Evolutionary conservation across 2,329 filamentous ascomycete species (phyloP).

Genomic region (Fusarium albosuccineum): DNA sequence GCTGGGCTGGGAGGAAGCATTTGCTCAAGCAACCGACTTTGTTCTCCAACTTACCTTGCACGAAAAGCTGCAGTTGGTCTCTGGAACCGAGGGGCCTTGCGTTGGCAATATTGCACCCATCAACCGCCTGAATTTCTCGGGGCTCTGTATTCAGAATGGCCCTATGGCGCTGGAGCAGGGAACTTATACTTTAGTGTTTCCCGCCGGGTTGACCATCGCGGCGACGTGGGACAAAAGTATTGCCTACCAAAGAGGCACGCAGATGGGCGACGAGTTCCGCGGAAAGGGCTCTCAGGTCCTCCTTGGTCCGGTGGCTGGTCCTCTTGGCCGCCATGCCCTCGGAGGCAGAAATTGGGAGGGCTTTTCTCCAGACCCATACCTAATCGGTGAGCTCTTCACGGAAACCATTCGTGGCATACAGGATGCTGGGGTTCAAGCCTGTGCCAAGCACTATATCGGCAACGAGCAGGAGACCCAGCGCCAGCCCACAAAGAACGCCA

Average conservation of each 20-base stretch:
- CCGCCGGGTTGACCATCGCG: not conserved
- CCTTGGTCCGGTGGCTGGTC: constrained; percentile 34
- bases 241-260: not conserved
- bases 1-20: not conserved
- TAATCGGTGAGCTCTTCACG: constrained; percentile 71
- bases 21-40: not conserved
- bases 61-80: not conserved
- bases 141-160: not conserved
- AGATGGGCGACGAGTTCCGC: not conserved
- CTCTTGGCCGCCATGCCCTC: constrained; percentile 54
- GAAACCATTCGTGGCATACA: constrained; percentile 79
- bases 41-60: not conserved
- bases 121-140: not conserved
- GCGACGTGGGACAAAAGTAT: not conserved
- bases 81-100: not conserved
- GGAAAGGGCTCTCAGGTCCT: not conserved
- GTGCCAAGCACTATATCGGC: constrained; percentile 62
- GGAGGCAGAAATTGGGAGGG: constrained; percentile 70
- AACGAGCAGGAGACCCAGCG: constrained; percentile 55
- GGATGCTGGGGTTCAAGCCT: constrained; percentile 74
- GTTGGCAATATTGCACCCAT: not conserved
- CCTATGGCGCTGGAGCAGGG: not conserved
- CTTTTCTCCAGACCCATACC: constrained; percentile 75
- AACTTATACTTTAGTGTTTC: not conserved
- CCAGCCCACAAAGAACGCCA: constrained; percentile 39